Conservation (phyloP, 2,329 filamentous ascomycete genomes). For the Epicoccum nigrum region DNA sequence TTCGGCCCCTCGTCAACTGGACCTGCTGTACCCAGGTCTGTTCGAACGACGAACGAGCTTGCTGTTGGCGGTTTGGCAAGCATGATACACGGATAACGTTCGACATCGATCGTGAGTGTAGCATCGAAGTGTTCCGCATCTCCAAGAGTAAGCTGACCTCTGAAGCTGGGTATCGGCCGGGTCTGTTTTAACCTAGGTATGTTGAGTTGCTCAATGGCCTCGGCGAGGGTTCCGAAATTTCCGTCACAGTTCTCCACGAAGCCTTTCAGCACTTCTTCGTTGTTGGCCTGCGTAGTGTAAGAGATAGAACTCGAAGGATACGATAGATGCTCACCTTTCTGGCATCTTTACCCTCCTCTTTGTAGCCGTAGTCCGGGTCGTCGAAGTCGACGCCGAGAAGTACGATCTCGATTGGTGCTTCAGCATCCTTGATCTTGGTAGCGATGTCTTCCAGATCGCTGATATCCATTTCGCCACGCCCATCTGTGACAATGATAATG, state of each 20-base stretch:
- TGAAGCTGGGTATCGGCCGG: slow-evolving; percentile 79
- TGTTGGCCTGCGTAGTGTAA: slow-evolving; percentile 60
- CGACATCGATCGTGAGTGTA: slow-evolving; percentile 81
- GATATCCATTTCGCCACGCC: slow-evolving; percentile 71
- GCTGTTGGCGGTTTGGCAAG: slow-evolving; percentile 75
- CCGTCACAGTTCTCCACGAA: slow-evolving; percentile 72
- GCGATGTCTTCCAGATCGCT: slow-evolving; percentile 74
- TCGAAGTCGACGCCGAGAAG: slow-evolving; percentile 93
- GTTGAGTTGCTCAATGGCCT: slow-evolving; percentile 81
- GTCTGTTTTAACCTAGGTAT: slow-evolving; percentile 77
- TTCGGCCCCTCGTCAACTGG: slow-evolving; percentile 60
- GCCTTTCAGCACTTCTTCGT: slow-evolving; percentile 71
- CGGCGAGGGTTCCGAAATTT: slow-evolving; percentile 80
- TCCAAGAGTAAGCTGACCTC: slow-evolving; percentile 79
- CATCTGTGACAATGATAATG: slow-evolving; percentile 87
- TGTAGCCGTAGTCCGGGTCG: slow-evolving; percentile 84
- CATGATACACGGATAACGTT: slow-evolving; percentile 88
- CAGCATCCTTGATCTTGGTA: slow-evolving; percentile 72
- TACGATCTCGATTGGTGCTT: slow-evolving; percentile 71
- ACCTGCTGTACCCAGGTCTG: slow-evolving; percentile 55
- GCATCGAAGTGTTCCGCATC: slow-evolving; percentile 74
- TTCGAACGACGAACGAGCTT: slow-evolving; percentile 71
- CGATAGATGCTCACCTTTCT: slow-evolving; percentile 62
- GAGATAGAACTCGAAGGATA: slow-evolving; percentile 3
- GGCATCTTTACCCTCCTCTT: slow-evolving; percentile 82